These are phyloP conservation scores for Phytophthora citrophthora DNA, from an alignment of 352 stramenopile species.

Conservation along the genomic window DNA sequence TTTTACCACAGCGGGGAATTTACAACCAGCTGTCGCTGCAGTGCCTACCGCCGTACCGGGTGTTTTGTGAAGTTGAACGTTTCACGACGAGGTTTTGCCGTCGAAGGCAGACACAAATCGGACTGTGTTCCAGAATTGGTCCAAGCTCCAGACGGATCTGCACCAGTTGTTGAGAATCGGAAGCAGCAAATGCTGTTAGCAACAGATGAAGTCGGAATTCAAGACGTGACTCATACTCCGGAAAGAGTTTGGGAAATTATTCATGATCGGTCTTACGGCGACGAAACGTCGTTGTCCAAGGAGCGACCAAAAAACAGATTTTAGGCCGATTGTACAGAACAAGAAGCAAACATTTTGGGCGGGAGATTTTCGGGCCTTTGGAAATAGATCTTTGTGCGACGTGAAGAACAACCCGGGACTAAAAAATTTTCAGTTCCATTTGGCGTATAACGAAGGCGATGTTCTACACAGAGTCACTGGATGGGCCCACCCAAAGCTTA, in stretches of 20 bases:
- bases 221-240: too few relatives aligned
- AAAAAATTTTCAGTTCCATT: slow-evolving; percentile 14
- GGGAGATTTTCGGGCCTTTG: slow-evolving; percentile 1
- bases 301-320: too few relatives aligned
- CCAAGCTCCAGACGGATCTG: not conserved
- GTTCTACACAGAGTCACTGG: slow-evolving; percentile 5
- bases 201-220: too few relatives aligned
- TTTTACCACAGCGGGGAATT: too few relatives aligned
- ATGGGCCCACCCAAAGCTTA: slow-evolving; percentile 1
- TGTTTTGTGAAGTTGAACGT: too few relatives aligned
- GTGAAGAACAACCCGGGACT: slow-evolving; percentile 2
- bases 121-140: not conserved
- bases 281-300: too few relatives aligned
- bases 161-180: not conserved
- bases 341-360: slow-evolving; percentile 3
- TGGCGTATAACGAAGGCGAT: slow-evolving; percentile 14
- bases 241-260: too few relatives aligned
- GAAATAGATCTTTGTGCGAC: slow-evolving; percentile 1
- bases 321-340: slow-evolving; percentile 12
- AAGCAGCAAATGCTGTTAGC: slow-evolving; percentile 8
- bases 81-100: not conserved
- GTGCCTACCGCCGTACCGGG: too few relatives aligned
- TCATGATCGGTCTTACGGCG: too few relatives aligned
- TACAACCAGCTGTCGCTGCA: too few relatives aligned
- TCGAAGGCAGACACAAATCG: not conserved